Percentiles rank a stretch among this genome's conserved stretches.
These are phyloP conservation scores for Trifolium pratense DNA, from an alignment of 306 rosid species.

Conservation along the genomic window DNA sequence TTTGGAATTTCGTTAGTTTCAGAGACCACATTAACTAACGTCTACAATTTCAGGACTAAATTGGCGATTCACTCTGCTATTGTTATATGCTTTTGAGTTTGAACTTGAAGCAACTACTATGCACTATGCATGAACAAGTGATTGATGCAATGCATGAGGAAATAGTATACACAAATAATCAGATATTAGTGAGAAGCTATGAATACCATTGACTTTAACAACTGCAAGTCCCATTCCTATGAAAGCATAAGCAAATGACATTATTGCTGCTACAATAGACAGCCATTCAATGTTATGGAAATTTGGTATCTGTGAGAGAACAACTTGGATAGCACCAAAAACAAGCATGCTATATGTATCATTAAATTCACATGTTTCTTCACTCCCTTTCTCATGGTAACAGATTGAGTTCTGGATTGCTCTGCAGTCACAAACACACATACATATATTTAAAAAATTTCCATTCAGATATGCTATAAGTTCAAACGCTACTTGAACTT, in stretches of 20 bases:
- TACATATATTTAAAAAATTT: neutral
- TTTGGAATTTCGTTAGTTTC: neutral
- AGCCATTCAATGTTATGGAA: slow-evolving; percentile 76
- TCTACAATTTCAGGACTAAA: neutral
- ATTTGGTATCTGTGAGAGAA: slow-evolving; percentile 79
- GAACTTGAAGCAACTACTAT: neutral
- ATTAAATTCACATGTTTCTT: slow-evolving; percentile 42
- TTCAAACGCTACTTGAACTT: neutral
- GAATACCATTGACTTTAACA: slow-evolving; percentile 47
- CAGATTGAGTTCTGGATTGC: slow-evolving; percentile 55
- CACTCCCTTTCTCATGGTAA: slow-evolving; percentile 44
- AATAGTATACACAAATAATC: slow-evolving; percentile 6
- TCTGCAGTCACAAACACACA: slow-evolving; percentile 46
- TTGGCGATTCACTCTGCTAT: neutral
- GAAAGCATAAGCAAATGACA: slow-evolving; percentile 74
- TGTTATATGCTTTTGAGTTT: neutral
- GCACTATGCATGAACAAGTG: too few species aligned
- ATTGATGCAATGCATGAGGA: neutral
- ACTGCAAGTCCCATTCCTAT: slow-evolving; percentile 68
- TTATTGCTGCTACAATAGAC: slow-evolving; percentile 74
- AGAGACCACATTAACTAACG: neutral
- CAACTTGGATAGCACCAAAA: slow-evolving; percentile 62
- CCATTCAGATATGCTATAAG: neutral
- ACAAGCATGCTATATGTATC: slow-evolving; percentile 57
- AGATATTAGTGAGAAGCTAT: slow-evolving; percentile 1